A percentile compares a stretch with the other conserved stretches of the same genome.
Conservation (phyloP, 2,329 filamentous ascomycete genomes). For the Phoma herbarum region DNA sequence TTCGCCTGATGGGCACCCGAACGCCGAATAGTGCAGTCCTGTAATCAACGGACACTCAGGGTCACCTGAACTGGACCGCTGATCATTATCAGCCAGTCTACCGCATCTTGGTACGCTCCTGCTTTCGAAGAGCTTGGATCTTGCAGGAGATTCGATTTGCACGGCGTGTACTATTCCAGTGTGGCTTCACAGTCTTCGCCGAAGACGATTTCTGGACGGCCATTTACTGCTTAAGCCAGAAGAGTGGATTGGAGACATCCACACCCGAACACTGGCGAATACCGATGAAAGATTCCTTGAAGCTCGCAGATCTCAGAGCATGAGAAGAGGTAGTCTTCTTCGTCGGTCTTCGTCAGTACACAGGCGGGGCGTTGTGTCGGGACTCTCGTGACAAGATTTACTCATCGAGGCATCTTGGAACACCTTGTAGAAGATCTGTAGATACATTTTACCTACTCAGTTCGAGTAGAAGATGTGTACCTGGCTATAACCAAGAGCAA, state of each 20-base stretch:
- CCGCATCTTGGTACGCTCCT: background rate
- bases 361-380: background rate
- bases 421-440: background rate
- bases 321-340: background rate
- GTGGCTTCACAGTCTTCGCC: background rate
- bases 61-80: background rate
- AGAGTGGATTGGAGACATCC: background rate
- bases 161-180: background rate
- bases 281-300: background rate
- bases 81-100: background rate
- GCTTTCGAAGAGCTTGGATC: background rate
- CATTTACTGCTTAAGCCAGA: background rate
- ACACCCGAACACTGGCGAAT: background rate
- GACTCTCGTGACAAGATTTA: conserved; percentile 4
- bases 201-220: background rate
- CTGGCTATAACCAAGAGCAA: background rate
- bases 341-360: background rate
- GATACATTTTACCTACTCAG: background rate
- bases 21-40: too few relatives aligned
- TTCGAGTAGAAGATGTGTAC: background rate
- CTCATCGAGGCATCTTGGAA: background rate
- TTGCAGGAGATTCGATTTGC: background rate
- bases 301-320: background rate
- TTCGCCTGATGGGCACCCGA: too few relatives aligned
- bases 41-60: too few relatives aligned